Percentiles rank a stretch among this genome's conserved stretches.
Evolutionary conservation across 1,284 basidiomycete species (phyloP).

Genomic region (Puccinia horiana): DNA sequence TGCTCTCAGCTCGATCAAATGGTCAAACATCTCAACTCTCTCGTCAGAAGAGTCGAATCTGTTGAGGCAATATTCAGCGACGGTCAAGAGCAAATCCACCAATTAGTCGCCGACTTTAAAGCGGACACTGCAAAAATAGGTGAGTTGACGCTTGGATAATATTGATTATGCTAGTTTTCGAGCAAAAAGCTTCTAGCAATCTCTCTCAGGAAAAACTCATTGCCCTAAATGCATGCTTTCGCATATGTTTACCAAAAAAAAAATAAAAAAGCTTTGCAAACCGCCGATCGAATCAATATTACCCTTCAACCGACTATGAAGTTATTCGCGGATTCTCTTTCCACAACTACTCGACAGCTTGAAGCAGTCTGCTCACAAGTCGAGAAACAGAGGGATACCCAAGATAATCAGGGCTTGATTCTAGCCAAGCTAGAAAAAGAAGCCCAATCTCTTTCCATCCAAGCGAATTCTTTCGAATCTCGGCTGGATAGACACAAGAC

Average conservation of each 20-base stretch:
- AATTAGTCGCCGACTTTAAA: constrained; percentile 3
- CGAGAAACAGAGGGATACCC: neutral
- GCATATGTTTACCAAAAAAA: neutral
- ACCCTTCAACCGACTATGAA: constrained; percentile 7
- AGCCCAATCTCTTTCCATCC: neutral
- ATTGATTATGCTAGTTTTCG: neutral
- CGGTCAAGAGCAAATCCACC: constrained; percentile 21
- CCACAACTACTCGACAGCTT: constrained; percentile 1
- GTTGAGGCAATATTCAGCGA: constrained; percentile 20
- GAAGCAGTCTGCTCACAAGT: constrained; percentile 2
- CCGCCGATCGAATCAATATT: constrained; percentile 19
- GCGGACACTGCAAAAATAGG: constrained; percentile 19
- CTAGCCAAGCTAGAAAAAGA: constrained; percentile 32
- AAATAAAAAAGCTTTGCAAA: constrained; percentile 17
- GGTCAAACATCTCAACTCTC: constrained; percentile 23
- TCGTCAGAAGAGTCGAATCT: constrained; percentile 28
- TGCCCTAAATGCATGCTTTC: neutral
- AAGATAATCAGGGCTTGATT: constrained; percentile 3
- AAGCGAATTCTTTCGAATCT: neutral
- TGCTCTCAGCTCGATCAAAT: constrained; percentile 26
- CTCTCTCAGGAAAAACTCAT: neutral
- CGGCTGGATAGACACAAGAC: neutral
- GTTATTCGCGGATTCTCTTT: constrained; percentile 3
- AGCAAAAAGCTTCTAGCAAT: neutral
- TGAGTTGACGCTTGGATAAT: neutral